Base-by-base conservation (phyloP, 2,329 filamentous ascomycete genomes). In the Colletotrichum lindemuthianum region DNA sequence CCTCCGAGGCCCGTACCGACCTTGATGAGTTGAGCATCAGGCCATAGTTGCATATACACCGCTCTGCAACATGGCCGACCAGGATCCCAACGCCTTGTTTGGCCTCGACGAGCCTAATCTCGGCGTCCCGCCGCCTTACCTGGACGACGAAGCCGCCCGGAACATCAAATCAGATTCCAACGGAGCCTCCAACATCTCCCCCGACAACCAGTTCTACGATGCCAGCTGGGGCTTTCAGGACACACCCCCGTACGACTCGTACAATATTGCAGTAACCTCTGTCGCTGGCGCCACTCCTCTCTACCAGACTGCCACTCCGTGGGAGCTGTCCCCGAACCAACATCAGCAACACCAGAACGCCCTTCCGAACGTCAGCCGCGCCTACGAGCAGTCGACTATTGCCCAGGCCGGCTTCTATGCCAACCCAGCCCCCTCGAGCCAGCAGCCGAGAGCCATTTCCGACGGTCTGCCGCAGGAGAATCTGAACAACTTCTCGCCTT, bases 181-280 rank as follows among this genome's bases (percentile, higher is more conserved):
- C 48, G 51, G 52, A 43, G 40, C 70, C 41, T 59, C 72, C 53
- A 66, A 59, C 66, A 65, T 67, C 69, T 54, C 67, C 55, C 59
- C 49, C 67, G 65, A 70, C 58, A 68, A 67, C 72, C 73, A 72
- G 65, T 52, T 67, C 60, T 73, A 75, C 68, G 70, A 76, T 70
- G 70, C 81, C 67, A 77, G 73, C 73, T 86, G 84, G 84, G 72
- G 76, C 68, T 84, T 84, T 68, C 79, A 80, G 65, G 78, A 79
- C 71, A 79, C 79, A 11, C 79, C 82, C 66, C 80, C 81, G 49
- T 83, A 81, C 75, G 79, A 81, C 69, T 75, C 78, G 57, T 82
- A 79, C 74, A 76, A 75, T 60, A 71, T 74, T 63, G 72, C 68
- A 44, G 67, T 70, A 74, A 75, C 69, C 72, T 75, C 73, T 65